phyloP scores from a whole-genome alignment of 2,329 filamentous ascomycete species.

The Botrytis cinerea region DNA sequence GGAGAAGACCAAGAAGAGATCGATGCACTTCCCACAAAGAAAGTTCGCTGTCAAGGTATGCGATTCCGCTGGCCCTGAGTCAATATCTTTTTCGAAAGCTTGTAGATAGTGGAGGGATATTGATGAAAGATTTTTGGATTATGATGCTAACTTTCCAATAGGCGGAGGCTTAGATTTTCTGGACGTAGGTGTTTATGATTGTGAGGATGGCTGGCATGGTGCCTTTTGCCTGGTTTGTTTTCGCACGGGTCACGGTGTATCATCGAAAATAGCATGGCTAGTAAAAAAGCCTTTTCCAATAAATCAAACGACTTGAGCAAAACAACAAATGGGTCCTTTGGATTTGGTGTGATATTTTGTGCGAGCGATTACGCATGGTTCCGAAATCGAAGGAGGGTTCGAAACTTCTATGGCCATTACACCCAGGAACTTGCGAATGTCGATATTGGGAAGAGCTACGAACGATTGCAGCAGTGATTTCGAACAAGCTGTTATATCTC shows the following conservation, averaged over 20 bases:
- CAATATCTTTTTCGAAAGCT: neutral
- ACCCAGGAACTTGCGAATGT: conserved; percentile 12
- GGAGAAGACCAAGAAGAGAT: conserved; percentile 96
- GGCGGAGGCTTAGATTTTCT: conserved; percentile 40
- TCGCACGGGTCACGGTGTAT: conserved; percentile 37
- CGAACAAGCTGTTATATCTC: conserved; percentile 13
- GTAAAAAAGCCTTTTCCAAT: conserved; percentile 37
- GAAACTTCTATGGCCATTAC: conserved; percentile 5
- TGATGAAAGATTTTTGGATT: neutral
- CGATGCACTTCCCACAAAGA: conserved; percentile 94
- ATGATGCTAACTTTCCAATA: conserved; percentile 30
- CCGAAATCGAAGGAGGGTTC: conserved; percentile 7
- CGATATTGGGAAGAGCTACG: conserved; percentile 1
- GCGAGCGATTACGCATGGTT: conserved; percentile 11
- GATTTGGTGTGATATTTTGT: conserved; percentile 25
- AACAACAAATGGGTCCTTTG: conserved; percentile 18
- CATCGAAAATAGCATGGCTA: conserved; percentile 42
- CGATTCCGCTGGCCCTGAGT: neutral
- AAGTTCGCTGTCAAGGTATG: conserved; percentile 95
- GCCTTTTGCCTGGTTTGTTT: conserved; percentile 32
- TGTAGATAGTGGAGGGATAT: neutral
- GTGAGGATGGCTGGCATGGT: conserved; percentile 32
- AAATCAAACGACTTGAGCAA: conserved; percentile 41
- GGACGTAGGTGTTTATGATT: conserved; percentile 34
- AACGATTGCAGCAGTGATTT: conserved; percentile 13